Base-by-base conservation (phyloP, 805 yeast species). In the Kuraishia borneana region DNA sequence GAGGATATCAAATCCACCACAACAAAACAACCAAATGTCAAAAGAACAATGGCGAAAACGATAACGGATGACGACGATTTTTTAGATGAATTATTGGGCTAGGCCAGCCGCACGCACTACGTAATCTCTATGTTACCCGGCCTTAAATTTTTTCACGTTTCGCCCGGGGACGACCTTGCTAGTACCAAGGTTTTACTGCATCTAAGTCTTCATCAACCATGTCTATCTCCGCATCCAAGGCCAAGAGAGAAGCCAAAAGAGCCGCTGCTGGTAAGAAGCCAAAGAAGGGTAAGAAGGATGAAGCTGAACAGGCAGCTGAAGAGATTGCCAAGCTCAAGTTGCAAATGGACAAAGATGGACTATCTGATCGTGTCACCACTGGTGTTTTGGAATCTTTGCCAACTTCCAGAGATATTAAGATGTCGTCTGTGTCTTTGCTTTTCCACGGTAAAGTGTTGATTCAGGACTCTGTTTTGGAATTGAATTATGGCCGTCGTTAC, bases 381-480 rank as follows among this genome's bases (percentile, higher is more conserved):
- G 98, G 98, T 71, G 98, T 92, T 31, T 68, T 92, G 54, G 88
- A 81, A 38, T 83, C 95, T 35, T 68, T 92, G 55, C 72, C 58
- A 28, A 88, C 96, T 20, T 85, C 96, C 13, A 78, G 96, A 61
- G 98, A 92, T 78, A 65, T 92, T 54, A 92, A 92, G 65, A 57
- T 89, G 49, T 76, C 89, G 14, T 83, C 96, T 33, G 83, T 87
- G 29, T 84, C 97, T 6, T 69, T 89, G 46, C 73, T 87, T 45
- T 92, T 92, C 79, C 98, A 92, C 62, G 98, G 98, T 66, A 89
- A 88, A 58, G 96, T 92, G 37, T 67, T 92, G 56, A 73, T 89
- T 48, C 96, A 85, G 63, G 97, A 92, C 62, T 81, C 96, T 26
- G 70, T 69, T 32, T 64, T 92, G 47, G 98, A 92, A 67, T 75